Evolutionary conservation across 2,329 filamentous ascomycete genomes (phyloP).

Genomic region (Cladosporium sp.): DNA sequence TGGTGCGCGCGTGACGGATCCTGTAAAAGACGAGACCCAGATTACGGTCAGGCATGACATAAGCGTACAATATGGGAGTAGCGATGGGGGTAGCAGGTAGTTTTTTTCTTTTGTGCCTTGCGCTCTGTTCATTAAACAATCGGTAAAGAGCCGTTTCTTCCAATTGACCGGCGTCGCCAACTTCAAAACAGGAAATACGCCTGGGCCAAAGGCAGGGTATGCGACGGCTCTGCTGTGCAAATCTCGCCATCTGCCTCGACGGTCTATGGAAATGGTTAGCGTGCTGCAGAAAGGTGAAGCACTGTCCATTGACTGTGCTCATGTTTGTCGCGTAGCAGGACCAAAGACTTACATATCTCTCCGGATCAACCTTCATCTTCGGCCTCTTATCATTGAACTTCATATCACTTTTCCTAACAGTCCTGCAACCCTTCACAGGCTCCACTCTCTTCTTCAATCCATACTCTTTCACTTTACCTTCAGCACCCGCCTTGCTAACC

Average conservation of each 20-base stretch:
- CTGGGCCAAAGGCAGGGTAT: constrained; percentile 73
- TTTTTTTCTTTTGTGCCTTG: not conserved
- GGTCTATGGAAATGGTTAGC: constrained; percentile 41
- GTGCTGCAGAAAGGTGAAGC: constrained; percentile 7
- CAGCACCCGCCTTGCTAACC: constrained; percentile 72
- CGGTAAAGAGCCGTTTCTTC: not conserved
- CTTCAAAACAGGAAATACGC: constrained; percentile 65
- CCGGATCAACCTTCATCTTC: constrained; percentile 86
- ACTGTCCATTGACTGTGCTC: too few species aligned
- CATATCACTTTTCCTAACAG: constrained; percentile 82
- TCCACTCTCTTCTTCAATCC: constrained; percentile 77
- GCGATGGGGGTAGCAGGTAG: not conserved
- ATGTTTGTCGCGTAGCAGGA: too few species aligned
- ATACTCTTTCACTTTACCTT: constrained; percentile 69
- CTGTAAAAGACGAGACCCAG: not conserved
- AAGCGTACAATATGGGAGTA: not conserved
- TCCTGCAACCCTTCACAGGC: constrained; percentile 73
- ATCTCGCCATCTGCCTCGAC: constrained; percentile 81
- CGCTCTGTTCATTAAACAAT: not conserved
- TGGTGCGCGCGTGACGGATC: not conserved
- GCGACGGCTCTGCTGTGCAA: constrained; percentile 72
- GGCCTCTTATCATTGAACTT: constrained; percentile 83
- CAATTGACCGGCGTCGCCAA: not conserved
- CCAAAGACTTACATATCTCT: constrained; percentile 66
- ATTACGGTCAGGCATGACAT: constrained; percentile 5